Base-by-base conservation (phyloP, 192 early-diverging fungal species). In the Coemansia asiatica region DNA sequence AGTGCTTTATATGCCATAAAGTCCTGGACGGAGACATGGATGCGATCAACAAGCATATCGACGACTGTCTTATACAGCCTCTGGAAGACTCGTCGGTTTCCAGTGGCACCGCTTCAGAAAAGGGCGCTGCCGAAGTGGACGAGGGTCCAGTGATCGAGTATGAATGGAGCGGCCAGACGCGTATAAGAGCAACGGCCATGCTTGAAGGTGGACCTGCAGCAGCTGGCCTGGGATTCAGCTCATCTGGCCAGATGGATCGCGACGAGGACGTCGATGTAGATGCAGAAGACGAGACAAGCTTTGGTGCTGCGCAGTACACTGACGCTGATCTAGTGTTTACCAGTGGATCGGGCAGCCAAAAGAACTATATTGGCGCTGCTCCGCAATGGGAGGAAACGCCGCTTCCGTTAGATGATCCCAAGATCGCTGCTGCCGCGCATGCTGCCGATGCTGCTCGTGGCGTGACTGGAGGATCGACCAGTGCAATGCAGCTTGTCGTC, bases 201-300 rank as follows among this genome's bases (percentile, higher is more conserved):
- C 74, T 94, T 64, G 90, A 95, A 66, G 93, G 93, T 35, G 90
- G 91, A 2, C 49, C 67, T 15, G 49, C 64, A 51, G 62, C 66
- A 1, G 40, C 40, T 16, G 40, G 40, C 8, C 40, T 44, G 40
- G 58, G 21, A 10, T 26, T 46, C 64, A 40, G 63, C 51, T 8
- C 31, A 64, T n/a, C 56, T 72, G 7, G 40, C 18, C 46, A 68
- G 69, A 6, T 64, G 23, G 90, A 90, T 59, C 82, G 85, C 13
- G 92, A 94, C 49, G 90, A 89, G 49, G 92, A 94, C 62, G 66
- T 94, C 19, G 89, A 94, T 74, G 88, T 95, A 18, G 93, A 95
- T 56, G 88, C 88, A 5, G 90, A 94, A 36, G 92, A 87, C 60
- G 87, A 86, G 28, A 81, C 82, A 15, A 74, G 84, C 35, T 95